Evolutionary conservation across 352 stramenopile species (phyloP).

Genomic region (Phytophthora sojae): DNA sequence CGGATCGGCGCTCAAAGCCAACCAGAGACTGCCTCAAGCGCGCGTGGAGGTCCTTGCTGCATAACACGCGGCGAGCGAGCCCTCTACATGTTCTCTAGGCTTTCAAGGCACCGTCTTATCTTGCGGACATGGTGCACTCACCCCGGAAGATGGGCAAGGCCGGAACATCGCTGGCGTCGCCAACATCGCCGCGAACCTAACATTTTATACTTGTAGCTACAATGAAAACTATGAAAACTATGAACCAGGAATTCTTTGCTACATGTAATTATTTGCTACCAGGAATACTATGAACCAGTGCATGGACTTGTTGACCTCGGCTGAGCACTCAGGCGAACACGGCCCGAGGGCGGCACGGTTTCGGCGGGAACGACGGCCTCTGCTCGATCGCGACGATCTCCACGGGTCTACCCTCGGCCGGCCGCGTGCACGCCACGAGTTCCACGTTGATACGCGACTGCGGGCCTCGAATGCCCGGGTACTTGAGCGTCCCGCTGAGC

Average conservation of each 20-base stretch:
- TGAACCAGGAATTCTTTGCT: background rate
- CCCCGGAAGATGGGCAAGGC: slow-evolving; percentile 5
- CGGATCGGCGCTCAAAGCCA: background rate
- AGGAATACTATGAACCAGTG: background rate
- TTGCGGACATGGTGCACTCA: too few relatives aligned
- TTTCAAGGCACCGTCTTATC: background rate
- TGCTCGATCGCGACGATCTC: slow-evolving; percentile 6
- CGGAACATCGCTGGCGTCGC: slow-evolving; percentile 6
- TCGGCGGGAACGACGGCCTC: background rate
- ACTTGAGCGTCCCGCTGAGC: slow-evolving; percentile 15
- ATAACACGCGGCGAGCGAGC: background rate
- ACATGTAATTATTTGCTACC: background rate
- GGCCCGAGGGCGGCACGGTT: background rate
- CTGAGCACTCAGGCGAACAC: background rate
- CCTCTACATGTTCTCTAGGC: background rate
- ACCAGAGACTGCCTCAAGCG: background rate
- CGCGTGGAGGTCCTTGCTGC: background rate
- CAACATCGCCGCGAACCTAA: background rate
- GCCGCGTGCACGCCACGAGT: slow-evolving; percentile 15
- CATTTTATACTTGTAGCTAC: background rate
- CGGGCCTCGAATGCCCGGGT: slow-evolving; percentile 12
- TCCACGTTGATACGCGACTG: slow-evolving; percentile 20
- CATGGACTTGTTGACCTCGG: too few relatives aligned
- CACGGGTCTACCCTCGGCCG: slow-evolving; percentile 10
- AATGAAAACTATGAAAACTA: background rate